Percentiles rank a stretch among this genome's conserved stretches.
Evolutionary conservation across 345 rosid species (phyloP).

Genomic region (Lepidium sativum): DNA sequence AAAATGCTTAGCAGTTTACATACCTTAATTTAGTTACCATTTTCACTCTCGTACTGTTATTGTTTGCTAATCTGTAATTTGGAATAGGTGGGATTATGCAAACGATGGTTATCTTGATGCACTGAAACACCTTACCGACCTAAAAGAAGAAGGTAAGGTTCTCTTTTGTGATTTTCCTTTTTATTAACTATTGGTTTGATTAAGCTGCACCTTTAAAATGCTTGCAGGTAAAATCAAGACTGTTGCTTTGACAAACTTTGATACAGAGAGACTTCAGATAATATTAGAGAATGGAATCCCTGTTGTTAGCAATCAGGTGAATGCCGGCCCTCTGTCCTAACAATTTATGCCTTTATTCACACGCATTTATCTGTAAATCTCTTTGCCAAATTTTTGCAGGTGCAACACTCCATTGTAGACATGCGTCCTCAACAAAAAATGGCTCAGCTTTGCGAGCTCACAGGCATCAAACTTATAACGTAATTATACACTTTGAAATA

Average conservation of each 20-base stretch:
- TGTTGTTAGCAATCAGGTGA: constrained; percentile 93
- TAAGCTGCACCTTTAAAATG: constrained; percentile 15
- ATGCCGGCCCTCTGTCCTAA: background rate
- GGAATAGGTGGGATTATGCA: constrained; percentile 88
- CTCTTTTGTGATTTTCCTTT: background rate
- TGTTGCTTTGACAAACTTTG: constrained; percentile 89
- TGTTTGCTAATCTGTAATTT: background rate
- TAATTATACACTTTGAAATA: constrained; percentile 23
- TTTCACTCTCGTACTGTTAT: background rate
- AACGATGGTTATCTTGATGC: constrained; percentile 89
- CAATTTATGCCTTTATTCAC: background rate
- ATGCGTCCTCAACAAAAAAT: constrained; percentile 96
- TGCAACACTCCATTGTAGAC: constrained; percentile 91
- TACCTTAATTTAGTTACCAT: background rate
- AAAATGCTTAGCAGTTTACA: background rate
- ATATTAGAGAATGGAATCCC: constrained; percentile 87
- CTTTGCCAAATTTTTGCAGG: constrained; percentile 32
- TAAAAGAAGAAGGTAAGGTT: constrained; percentile 75
- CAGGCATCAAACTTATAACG: constrained; percentile 96
- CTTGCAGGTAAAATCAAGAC: constrained; percentile 83
- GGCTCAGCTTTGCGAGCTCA: constrained; percentile 88
- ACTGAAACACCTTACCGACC: constrained; percentile 71
- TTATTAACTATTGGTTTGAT: background rate
- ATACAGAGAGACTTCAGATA: constrained; percentile 72
- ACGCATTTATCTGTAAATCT: background rate